phyloP scores from a whole-genome alignment of 345 rosid species.

The Melastoma malabathricum region DNA sequence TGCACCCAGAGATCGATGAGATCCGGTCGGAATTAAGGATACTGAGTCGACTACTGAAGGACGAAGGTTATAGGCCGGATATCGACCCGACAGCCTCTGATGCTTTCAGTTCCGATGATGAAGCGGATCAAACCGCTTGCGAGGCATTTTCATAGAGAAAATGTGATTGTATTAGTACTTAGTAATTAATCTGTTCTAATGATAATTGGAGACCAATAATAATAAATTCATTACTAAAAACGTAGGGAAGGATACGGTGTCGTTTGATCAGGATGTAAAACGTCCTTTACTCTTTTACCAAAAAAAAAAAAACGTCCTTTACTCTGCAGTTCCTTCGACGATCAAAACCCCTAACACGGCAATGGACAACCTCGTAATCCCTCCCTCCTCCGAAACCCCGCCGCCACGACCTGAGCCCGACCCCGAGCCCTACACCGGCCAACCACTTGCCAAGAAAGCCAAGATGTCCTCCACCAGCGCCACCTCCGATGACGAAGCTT shows the following conservation, averaged over 20 bases:
- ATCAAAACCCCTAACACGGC: background rate
- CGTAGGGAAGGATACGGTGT: background rate
- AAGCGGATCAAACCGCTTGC: background rate
- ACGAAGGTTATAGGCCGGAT: conserved; percentile 29
- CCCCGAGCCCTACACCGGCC: conserved; percentile 19
- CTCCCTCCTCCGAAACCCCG: conserved; percentile 1
- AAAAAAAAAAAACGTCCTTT: too few relatives aligned
- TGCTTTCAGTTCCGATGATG: conserved; percentile 4
- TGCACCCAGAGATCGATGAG: conserved; percentile 26
- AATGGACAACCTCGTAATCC: background rate
- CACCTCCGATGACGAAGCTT: conserved; percentile 27
- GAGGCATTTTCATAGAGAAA: background rate
- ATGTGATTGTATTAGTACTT: background rate
- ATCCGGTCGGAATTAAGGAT: conserved; percentile 24
- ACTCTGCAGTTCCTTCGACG: too few relatives aligned
- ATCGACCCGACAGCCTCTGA: conserved; percentile 13
- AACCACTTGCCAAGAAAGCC: conserved; percentile 21
- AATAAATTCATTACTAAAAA: too few relatives aligned
- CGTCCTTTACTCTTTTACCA: too few relatives aligned
- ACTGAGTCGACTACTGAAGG: conserved; percentile 40
- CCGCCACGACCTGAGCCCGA: conserved; percentile 31
- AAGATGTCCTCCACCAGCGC: conserved; percentile 41
- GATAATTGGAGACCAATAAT: too few relatives aligned
- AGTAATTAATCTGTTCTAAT: too few relatives aligned
- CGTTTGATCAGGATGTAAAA: background rate